Conservation (phyloP, 2,329 filamentous ascomycete genomes). For the Aspergillus flavus region DNA sequence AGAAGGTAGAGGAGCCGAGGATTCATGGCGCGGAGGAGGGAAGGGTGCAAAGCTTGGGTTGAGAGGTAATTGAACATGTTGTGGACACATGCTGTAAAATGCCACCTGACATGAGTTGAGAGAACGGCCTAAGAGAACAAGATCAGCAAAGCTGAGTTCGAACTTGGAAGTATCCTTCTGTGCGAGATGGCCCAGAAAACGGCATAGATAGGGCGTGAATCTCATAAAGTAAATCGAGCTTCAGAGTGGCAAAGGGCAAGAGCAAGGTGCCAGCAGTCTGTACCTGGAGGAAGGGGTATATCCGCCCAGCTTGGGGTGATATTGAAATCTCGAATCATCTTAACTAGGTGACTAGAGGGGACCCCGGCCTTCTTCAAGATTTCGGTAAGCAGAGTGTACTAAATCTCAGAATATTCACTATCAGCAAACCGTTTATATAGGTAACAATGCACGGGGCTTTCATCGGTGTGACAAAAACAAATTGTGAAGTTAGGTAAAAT, state of each 20-base stretch:
- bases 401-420: conserved; percentile 7
- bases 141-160: conserved; percentile 18
- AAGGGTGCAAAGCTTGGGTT: conserved; percentile 17
- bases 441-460: background rate
- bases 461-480: background rate
- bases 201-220: conserved; percentile 2
- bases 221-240: background rate
- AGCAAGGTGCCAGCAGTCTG: conserved; percentile 17
- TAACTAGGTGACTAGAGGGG: conserved; percentile 40
- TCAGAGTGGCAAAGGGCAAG: conserved; percentile 5
- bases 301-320: conserved; percentile 43
- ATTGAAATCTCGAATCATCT: conserved; percentile 41
- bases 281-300: conserved; percentile 49
- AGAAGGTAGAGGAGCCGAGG: conserved; percentile 22
- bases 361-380: conserved; percentile 45
- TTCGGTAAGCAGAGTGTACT: conserved; percentile 46
- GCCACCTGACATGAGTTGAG: conserved; percentile 42
- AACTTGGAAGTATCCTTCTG: background rate
- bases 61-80: conserved; percentile 24
- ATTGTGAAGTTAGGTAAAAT: background rate
- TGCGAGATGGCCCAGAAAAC: background rate
- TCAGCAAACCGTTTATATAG: conserved; percentile 7
- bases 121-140: conserved; percentile 37
- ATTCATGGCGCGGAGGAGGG: conserved; percentile 27
- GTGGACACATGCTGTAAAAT: conserved; percentile 36